phyloP scores from a whole-genome alignment of 257 asterid species.

The Coffea eugenioides region DNA sequence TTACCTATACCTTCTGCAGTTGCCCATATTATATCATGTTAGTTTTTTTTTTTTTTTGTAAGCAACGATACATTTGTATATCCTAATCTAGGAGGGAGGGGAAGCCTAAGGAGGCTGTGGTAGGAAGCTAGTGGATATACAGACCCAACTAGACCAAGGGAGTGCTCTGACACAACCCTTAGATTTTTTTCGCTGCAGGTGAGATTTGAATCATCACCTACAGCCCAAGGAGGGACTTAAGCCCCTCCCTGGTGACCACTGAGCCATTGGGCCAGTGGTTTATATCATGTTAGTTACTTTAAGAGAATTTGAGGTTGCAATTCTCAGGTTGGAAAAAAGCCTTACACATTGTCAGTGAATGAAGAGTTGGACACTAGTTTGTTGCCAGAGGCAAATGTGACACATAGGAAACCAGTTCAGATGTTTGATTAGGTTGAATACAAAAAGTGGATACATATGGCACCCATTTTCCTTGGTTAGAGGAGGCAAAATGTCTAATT shows the following conservation, averaged over 20 bases:
- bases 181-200: too few species aligned
- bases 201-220: too few species aligned
- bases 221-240: too few species aligned
- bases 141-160: too few species aligned
- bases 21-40: constrained; percentile 14
- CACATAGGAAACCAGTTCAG: constrained; percentile 3
- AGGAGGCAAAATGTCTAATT: neutral
- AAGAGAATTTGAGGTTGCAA: constrained; percentile 2
- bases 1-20: neutral
- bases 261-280: too few species aligned
- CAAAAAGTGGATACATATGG: constrained; percentile 16
- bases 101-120: too few species aligned
- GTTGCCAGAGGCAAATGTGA: constrained; percentile 6
- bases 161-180: too few species aligned
- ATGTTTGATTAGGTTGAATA: constrained; percentile 3
- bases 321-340: neutral
- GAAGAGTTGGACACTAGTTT: neutral
- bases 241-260: too few species aligned
- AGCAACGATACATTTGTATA: too few species aligned
- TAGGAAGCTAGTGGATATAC: too few species aligned
- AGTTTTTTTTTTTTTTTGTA: neutral
- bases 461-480: constrained; percentile 2
- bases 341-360: constrained; percentile 13
- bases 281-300: constrained; percentile 10
- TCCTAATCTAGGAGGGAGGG: too few species aligned